Evolutionary conservation across 129 eudicot species (phyloP), one percentile per base, ranked within the genome.

Genomic region (Deinandra increscens): DNA sequence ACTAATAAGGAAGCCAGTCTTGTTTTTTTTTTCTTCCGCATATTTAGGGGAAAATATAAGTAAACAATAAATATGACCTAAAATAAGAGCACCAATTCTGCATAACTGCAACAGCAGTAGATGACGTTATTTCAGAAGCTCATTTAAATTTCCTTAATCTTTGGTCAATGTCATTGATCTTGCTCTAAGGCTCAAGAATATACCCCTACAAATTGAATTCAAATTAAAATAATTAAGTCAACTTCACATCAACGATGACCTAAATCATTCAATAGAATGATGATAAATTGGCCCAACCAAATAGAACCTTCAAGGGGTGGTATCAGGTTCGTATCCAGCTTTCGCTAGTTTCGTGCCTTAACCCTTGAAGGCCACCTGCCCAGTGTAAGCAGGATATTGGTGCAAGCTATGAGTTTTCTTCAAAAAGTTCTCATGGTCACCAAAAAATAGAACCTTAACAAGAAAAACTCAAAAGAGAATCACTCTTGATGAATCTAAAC

Each of bases 151-250:
- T 12, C 56, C 59, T 82, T 75, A 91, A 69, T 56, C 76, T 85
- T 85, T 86, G 31, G 80, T 81, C 34, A 81, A 53, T 23, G 89
- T 63, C 84, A 80, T 45, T 59, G 97, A 81, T 59, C 83, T 83
- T 55, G 97, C 97, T 80, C 78, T 77, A 61, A 93, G 82, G 68
- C 81, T 93, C 87, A 93, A 83, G 80, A 87, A 93, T 72, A 93
- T 93, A 39, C 92, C 99, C 99, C 99, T 93, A 72, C 36, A 49
- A 60, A 64, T 64, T 0, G 7, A 56, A 70, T 10, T 0, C 0
- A 31, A 70, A 41, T 45, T n/a, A 14, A 14, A 26, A 20, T 26
- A 71, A 33, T 19, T 19, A 59, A 19, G 20, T 60, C 22, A 6
- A 49, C 23, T 18, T 15, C 20, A 26, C 37, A 13, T 69, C 56